Evolutionary conservation across 2,329 filamentous ascomycete genomes (phyloP).

Genomic region (Calonectria pteridis): DNA sequence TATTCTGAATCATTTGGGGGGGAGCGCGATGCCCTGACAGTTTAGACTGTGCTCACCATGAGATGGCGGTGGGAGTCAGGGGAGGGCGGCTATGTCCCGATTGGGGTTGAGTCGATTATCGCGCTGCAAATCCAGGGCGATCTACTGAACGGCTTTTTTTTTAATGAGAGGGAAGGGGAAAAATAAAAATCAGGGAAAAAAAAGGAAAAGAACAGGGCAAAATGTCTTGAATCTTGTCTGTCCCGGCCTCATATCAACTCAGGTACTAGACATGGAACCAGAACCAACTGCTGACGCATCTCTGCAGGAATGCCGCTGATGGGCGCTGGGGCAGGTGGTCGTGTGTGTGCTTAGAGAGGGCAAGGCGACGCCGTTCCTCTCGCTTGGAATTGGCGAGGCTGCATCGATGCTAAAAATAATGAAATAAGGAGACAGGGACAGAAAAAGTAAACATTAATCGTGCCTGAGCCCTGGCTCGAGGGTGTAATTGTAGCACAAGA

Average conservation of each 20-base stretch:
- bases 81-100: neutral
- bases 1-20: slow-evolving; percentile 12
- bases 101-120: slow-evolving; percentile 1
- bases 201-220: neutral
- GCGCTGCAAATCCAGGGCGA: neutral
- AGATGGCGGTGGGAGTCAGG: slow-evolving; percentile 2
- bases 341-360: neutral
- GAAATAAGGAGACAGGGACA: neutral
- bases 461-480: neutral
- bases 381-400: slow-evolving; percentile 2
- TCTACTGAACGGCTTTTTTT: neutral
- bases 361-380: neutral
- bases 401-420: neutral
- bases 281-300: neutral
- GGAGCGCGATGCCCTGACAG: neutral
- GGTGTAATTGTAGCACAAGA: neutral
- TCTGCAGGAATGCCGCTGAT: slow-evolving; percentile 4
- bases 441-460: neutral
- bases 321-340: neutral
- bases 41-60: neutral
- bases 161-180: neutral
- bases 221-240: neutral
- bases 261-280: neutral
- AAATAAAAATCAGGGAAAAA: neutral
- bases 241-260: neutral